phyloP scores from a whole-genome alignment of 2,329 filamentous ascomycete genomes.

The Colletotrichum orchidophilum region DNA sequence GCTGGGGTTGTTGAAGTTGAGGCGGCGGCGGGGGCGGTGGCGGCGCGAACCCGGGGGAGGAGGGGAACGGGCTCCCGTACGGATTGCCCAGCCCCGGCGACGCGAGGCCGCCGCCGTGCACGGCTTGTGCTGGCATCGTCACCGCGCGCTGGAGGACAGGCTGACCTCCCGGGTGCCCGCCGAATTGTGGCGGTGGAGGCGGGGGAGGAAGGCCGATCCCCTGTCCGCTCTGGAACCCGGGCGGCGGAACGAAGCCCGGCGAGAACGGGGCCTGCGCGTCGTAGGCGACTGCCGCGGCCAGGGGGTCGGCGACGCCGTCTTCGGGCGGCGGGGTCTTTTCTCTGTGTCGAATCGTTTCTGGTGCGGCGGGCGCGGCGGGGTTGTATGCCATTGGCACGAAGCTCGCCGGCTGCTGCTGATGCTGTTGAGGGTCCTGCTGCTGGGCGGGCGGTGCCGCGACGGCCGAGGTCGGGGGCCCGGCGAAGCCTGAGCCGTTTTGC shows the following conservation, averaged over 20 bases:
- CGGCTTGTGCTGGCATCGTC: slow-evolving; percentile 55
- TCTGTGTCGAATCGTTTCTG: slow-evolving; percentile 75
- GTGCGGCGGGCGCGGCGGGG: slow-evolving; percentile 79
- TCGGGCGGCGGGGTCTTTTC: slow-evolving; percentile 84
- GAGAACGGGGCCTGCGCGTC: slow-evolving; percentile 65
- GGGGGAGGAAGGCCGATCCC: slow-evolving; percentile 42
- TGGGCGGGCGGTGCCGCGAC: slow-evolving; percentile 19
- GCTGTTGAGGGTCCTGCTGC: slow-evolving; percentile 32
- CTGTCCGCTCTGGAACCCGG: slow-evolving; percentile 55
- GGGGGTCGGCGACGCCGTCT: slow-evolving; percentile 68
- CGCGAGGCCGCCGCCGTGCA: slow-evolving; percentile 46
- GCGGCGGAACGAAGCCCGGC: slow-evolving; percentile 59
- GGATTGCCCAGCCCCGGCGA: slow-evolving; percentile 53
- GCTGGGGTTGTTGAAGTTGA: slow-evolving; percentile 35
- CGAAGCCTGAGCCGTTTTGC: slow-evolving; percentile 44
- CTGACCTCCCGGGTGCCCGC: slow-evolving; percentile 47
- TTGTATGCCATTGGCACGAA: slow-evolving; percentile 79
- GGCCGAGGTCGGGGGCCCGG: slow-evolving; percentile 51
- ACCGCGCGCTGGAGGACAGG: slow-evolving; percentile 57
- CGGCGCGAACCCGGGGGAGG: slow-evolving; percentile 54
- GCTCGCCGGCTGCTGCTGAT: slow-evolving; percentile 46
- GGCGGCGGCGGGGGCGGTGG: slow-evolving; percentile 43
- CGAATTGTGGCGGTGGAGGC: slow-evolving; percentile 52
- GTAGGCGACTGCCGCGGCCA: slow-evolving; percentile 65
- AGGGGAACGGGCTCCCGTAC: slow-evolving; percentile 56